A percentile compares a stretch with the other conserved stretches of the same genome.
phyloP scores from a whole-genome alignment of 2,329 filamentous ascomycete species.

The Fusarium transvaalense region DNA sequence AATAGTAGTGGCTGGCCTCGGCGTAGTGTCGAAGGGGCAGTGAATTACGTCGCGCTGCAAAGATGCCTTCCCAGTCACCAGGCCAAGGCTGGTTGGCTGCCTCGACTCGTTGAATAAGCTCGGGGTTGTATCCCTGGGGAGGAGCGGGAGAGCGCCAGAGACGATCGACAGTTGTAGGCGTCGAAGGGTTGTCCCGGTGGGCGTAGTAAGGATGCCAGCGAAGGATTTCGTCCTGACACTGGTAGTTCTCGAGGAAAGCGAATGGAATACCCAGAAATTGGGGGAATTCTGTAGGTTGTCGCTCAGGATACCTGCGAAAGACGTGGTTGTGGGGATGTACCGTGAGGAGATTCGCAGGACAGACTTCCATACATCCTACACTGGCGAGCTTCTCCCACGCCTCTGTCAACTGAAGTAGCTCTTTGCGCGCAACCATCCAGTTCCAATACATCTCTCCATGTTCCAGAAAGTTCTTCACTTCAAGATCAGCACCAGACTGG shows the following conservation, averaged over 20 bases:
- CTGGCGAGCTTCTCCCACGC: slow-evolving; percentile 25
- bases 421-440: neutral
- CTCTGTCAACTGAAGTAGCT: neutral
- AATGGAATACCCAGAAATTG: slow-evolving; percentile 9
- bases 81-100: neutral
- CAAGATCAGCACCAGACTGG: neutral
- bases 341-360: neutral
- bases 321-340: slow-evolving; percentile 6
- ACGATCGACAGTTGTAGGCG: neutral
- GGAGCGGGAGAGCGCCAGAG: slow-evolving; percentile 6
- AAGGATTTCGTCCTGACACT: slow-evolving; percentile 8
- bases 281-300: neutral
- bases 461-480: neutral
- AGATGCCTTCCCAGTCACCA: neutral
- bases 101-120: neutral
- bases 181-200: too few species aligned
- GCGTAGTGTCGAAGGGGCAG: neutral
- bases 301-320: neutral
- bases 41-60: neutral
- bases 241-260: neutral
- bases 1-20: neutral
- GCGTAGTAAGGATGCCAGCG: slow-evolving; percentile 15
- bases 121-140: neutral
- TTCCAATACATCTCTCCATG: slow-evolving; percentile 7
- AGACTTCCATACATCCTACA: slow-evolving; percentile 26